These are phyloP conservation scores for Pseudogymnoascus destructans DNA, from an alignment of 2,329 filamentous ascomycete species.

Conservation along the genomic window DNA sequence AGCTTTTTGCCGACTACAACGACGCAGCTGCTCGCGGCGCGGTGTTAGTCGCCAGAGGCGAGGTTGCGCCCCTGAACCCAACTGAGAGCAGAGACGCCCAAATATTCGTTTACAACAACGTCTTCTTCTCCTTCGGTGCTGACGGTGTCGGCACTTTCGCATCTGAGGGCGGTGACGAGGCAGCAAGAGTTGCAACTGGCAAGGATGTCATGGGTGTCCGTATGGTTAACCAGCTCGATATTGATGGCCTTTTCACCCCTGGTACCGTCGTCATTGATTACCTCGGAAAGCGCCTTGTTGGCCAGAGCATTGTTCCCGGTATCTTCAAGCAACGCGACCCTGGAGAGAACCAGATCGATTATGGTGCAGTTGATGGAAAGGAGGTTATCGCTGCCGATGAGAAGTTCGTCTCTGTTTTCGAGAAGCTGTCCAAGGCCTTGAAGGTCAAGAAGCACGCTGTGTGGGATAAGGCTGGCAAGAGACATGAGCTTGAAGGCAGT, in stretches of 20 bases:
- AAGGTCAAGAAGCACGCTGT: constrained; percentile 90
- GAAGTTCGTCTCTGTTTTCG: constrained; percentile 70
- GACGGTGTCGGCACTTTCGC: constrained; percentile 97
- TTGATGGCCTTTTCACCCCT: constrained; percentile 84
- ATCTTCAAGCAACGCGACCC: constrained; percentile 98
- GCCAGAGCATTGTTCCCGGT: constrained; percentile 93
- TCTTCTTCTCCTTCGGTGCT: constrained; percentile 97
- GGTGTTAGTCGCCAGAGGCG: constrained; percentile 80
- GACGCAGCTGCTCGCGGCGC: constrained; percentile 88
- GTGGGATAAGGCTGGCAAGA: constrained; percentile 91
- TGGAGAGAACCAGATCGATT: constrained; percentile 97
- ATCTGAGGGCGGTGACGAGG: constrained; percentile 91
- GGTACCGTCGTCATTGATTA: constrained; percentile 96
- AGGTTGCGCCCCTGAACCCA: constrained; percentile 87
- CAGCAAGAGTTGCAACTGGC: constrained; percentile 85
- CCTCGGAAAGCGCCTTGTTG: constrained; percentile 90
- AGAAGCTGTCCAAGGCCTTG: constrained; percentile 80
- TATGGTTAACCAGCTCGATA: constrained; percentile 92
- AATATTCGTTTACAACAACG: constrained; percentile 99
- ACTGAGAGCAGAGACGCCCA: constrained; percentile 87
- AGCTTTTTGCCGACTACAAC: constrained; percentile 95
- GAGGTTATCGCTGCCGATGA: constrained; percentile 87
- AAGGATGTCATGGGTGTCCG: constrained; percentile 94
- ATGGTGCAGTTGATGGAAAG: constrained; percentile 94
- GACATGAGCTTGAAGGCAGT: constrained; percentile 84